Conservation (phyloP, 106 monocot genomes). For the Dactylorhiza incarnata region DNA sequence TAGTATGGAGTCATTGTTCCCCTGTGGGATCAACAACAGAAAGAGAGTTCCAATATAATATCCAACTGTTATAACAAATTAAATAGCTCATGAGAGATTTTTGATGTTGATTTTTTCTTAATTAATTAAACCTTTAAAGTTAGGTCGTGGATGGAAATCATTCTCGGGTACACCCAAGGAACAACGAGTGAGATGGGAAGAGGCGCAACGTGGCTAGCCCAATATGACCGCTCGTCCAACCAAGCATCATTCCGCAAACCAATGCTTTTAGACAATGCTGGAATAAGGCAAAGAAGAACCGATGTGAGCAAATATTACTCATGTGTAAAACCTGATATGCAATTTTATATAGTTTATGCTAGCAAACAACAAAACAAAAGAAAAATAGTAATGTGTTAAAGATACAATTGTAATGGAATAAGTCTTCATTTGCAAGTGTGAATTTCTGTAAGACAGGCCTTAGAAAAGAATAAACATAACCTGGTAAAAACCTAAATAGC, state of each 20-base stretch:
- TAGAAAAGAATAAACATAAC: background rate
- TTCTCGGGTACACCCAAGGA: slow-evolving; percentile 90
- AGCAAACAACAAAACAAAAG: background rate
- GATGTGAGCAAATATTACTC: background rate
- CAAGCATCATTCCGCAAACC: slow-evolving; percentile 88
- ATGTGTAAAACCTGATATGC: background rate
- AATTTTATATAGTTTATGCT: background rate
- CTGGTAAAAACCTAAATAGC: background rate
- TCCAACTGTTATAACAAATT: background rate
- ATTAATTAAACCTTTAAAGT: slow-evolving; percentile 45
- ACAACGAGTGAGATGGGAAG: slow-evolving; percentile 60
- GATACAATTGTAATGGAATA: background rate
- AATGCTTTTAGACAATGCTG: slow-evolving; percentile 78
- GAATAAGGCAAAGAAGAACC: slow-evolving; percentile 2
- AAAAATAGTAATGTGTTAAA: background rate
- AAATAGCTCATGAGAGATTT: background rate
- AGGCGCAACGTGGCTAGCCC: slow-evolving; percentile 50
- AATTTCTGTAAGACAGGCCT: background rate
- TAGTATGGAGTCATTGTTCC: slow-evolving; percentile 48
- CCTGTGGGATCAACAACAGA: slow-evolving; percentile 21
- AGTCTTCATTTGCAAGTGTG: background rate
- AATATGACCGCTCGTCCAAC: slow-evolving; percentile 90
- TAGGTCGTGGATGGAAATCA: slow-evolving; percentile 80
- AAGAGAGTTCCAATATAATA: background rate
- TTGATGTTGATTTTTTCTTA: background rate